A percentile compares a stretch with the other conserved stretches of the same genome.
phyloP scores from a whole-genome alignment of 176 grass and related monocot genomes.

The Hsuehochloa calcarea region DNA sequence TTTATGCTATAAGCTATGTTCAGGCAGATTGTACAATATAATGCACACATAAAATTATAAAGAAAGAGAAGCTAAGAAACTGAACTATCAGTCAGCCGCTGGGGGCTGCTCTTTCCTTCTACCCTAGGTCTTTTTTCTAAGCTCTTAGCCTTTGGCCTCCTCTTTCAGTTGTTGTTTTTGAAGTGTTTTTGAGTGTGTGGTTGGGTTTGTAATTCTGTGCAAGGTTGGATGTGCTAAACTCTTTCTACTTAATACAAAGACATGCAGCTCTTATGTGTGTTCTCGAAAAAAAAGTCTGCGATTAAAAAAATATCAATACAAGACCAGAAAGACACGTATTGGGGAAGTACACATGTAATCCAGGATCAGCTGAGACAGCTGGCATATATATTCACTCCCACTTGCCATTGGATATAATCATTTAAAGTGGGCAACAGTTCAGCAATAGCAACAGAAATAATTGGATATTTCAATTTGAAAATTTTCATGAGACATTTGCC shows the following conservation, averaged over 20 bases:
- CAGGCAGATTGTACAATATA: not conserved
- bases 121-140: too few relatives aligned
- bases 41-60: not conserved
- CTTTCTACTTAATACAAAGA: too few relatives aligned
- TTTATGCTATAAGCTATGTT: not conserved
- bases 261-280: too few relatives aligned
- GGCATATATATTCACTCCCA: not conserved
- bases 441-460: not conserved
- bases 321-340: not conserved
- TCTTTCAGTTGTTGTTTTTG: too few relatives aligned
- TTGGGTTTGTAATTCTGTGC: too few relatives aligned
- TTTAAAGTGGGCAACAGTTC: not conserved
- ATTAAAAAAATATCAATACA: constrained; percentile 9
- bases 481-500: not conserved
- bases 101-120: too few relatives aligned
- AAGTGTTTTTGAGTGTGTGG: too few relatives aligned
- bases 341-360: not conserved
- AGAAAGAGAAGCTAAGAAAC: not conserved
- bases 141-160: too few relatives aligned
- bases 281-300: too few relatives aligned
- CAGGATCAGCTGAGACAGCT: not conserved
- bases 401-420: not conserved
- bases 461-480: not conserved
- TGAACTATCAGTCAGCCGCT: not conserved
- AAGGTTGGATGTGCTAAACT: too few relatives aligned